Evolutionary conservation across 495 filamentous ascomycete species (phyloP).

Genomic region (Aspergillus nidulans): DNA sequence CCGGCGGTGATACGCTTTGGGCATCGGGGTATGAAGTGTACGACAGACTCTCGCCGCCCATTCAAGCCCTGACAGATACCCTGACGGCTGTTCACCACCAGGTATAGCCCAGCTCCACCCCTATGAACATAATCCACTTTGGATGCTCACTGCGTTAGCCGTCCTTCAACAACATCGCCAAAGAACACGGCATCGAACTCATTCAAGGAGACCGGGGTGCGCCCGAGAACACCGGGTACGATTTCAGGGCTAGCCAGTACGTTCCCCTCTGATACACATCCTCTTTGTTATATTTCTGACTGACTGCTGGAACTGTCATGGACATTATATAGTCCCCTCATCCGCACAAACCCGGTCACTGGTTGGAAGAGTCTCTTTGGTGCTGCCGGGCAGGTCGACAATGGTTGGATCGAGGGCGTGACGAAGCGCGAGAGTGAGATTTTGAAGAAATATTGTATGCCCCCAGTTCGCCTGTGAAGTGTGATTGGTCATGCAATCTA

Average conservation of each 20-base stretch:
- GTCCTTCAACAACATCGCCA: slow-evolving; percentile 2
- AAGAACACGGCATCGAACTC: not conserved
- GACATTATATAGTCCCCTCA: slow-evolving; percentile 7
- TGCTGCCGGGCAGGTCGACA: not conserved
- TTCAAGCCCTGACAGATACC: not conserved
- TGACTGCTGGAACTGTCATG: too few species aligned
- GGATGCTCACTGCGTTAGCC: not conserved
- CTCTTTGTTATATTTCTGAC: too few species aligned
- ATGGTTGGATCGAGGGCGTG: slow-evolving; percentile 2
- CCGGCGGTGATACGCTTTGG: slow-evolving; percentile 7
- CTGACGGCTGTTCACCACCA: slow-evolving; percentile 2
- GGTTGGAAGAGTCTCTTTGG: slow-evolving; percentile 12
- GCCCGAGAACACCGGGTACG: slow-evolving; percentile 2
- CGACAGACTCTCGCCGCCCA: slow-evolving; percentile 1
- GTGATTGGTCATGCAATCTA: not conserved
- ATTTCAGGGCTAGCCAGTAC: slow-evolving; percentile 6
- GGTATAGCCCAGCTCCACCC: not conserved
- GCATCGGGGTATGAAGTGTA: slow-evolving; percentile 10
- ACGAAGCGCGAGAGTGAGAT: slow-evolving; percentile 3
- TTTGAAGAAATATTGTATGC: slow-evolving; percentile 5
- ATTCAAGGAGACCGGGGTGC: not conserved
- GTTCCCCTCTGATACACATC: not conserved
- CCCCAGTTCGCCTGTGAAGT: not conserved
- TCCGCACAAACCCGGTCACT: slow-evolving; percentile 9
- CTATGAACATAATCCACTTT: not conserved